Evolutionary conservation across 208 protist genomes (phyloP).

Genomic region (Crithidia thermophila): DNA sequence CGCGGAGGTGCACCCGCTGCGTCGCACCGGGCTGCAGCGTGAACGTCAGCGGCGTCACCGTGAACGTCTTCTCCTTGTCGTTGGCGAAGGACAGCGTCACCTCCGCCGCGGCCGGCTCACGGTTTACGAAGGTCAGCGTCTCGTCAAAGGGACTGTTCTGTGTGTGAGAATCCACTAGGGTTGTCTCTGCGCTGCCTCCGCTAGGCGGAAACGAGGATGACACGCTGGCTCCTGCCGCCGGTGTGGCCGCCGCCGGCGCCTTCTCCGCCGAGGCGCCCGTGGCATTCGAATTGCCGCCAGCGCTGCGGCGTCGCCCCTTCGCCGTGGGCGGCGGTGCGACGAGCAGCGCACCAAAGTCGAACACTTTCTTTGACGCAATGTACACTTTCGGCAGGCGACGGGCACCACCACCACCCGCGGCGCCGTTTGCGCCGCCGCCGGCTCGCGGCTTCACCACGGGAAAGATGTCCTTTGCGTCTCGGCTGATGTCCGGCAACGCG

Average conservation of each 20-base stretch:
- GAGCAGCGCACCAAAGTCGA: slow-evolving; percentile 96
- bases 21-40: slow-evolving; percentile 82
- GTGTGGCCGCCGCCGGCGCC: background rate
- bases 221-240: background rate
- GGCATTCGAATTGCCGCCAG: slow-evolving; percentile 18
- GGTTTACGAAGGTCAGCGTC: slow-evolving; percentile 92
- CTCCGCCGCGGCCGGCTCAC: slow-evolving; percentile 71
- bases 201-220: background rate
- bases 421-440: slow-evolving; percentile 14
- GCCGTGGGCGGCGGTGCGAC: slow-evolving; percentile 42
- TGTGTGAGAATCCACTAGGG: background rate
- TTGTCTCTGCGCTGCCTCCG: background rate
- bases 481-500: slow-evolving; percentile 85
- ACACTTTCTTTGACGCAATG: slow-evolving; percentile 65
- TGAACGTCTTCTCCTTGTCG: slow-evolving; percentile 89
- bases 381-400: slow-evolving; percentile 62
- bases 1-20: slow-evolving; percentile 76
- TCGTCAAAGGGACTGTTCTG: slow-evolving; percentile 38
- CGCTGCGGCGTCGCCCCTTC: slow-evolving; percentile 43
- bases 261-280: slow-evolving; percentile 1
- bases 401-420: background rate
- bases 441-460: slow-evolving; percentile 41
- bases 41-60: slow-evolving; percentile 71
- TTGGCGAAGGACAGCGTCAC: slow-evolving; percentile 78
- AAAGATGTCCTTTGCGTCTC: slow-evolving; percentile 91